Evolutionary conservation across 2,329 filamentous ascomycete species (phyloP), one percentile per base, ranked within the genome.

Genomic region (Sphaerulina vaccinii): DNA sequence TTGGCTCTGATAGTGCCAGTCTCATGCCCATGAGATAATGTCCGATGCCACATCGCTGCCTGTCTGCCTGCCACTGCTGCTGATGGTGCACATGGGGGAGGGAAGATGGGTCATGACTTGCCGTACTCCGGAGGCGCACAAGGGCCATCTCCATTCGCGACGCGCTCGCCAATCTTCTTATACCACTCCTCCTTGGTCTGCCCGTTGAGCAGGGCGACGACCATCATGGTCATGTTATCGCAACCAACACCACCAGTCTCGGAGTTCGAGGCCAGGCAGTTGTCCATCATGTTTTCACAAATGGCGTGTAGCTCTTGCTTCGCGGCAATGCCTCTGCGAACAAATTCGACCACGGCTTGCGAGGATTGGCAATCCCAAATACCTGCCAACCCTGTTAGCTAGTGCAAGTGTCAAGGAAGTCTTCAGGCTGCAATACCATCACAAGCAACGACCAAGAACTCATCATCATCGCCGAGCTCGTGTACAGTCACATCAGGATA

Each of bases 231-330:
- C 93, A 99, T 99, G 79, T 99, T 99, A 78, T 99, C 93, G 72
- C 93, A 99, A 56, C 93, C 93, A 56, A 99, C 92, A 58, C 93
- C 93, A 49, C 93, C 93, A 24, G 92, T 96, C 75, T 99, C 93
- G 62, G 91, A 96, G 81, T 95, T 97, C 56, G 91, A 95, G 35
- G 93, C 91, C 60, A 99, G 80, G 70, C 93, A 99, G 77, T 97
- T 99, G 78, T 99, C 92, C 93, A 99, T 99, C 90, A 99, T 96
- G 77, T 99, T 99, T 75, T 99, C 93, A 73, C 92, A 97, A 66
- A 99, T 97, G 70, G 88, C 88, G 50, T 91, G 85, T 45, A 99
- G 82, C 43, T 95, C 88, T 75, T 99, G 93, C 78, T 96, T 96
- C 45, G 91, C 91, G 43, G 90, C 92, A 71, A 99, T 96, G 51